Conservation (phyloP, 1,284 basidiomycete species). For the Ganoderma multipileum region DNA sequence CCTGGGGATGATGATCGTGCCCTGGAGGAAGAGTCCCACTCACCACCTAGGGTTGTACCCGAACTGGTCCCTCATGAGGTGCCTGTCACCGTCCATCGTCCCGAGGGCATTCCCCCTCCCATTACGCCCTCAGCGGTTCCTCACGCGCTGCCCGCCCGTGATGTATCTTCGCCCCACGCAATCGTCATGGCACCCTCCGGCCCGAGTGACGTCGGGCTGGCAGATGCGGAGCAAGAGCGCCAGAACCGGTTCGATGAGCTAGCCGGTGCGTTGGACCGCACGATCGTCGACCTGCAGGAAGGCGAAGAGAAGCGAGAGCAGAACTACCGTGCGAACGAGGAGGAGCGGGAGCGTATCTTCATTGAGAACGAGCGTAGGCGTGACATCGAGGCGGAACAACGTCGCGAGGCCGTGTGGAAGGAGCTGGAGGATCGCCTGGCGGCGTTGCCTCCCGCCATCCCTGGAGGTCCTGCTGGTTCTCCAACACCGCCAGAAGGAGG, state of each 20-base stretch:
- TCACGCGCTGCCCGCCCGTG: constrained; percentile 6
- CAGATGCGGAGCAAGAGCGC: constrained; percentile 58
- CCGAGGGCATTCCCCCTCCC: neutral
- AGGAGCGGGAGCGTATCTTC: constrained; percentile 67
- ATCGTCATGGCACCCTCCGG: constrained; percentile 30
- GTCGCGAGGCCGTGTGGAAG: constrained; percentile 56
- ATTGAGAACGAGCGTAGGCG: constrained; percentile 62
- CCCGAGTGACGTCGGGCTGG: constrained; percentile 46
- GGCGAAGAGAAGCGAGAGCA: constrained; percentile 67
- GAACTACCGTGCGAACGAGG: constrained; percentile 68
- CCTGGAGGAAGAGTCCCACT: neutral
- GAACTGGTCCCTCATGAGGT: neutral
- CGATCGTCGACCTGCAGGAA: constrained; percentile 55
- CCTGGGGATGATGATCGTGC: neutral
- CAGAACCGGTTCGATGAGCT: constrained; percentile 62
- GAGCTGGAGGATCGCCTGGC: constrained; percentile 48
- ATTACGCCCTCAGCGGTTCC: neutral
- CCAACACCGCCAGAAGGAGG: constrained; percentile 11
- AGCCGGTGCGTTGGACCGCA: constrained; percentile 54
- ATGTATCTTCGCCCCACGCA: neutral
- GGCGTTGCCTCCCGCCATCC: constrained; percentile 27
- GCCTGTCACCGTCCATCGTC: neutral
- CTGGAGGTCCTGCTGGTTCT: constrained; percentile 13
- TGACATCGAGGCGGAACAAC: constrained; percentile 53
- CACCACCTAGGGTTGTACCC: neutral